These are phyloP conservation scores for Guillardia theta DNA, from an alignment of 78 protist species.

Conservation along the genomic window DNA sequence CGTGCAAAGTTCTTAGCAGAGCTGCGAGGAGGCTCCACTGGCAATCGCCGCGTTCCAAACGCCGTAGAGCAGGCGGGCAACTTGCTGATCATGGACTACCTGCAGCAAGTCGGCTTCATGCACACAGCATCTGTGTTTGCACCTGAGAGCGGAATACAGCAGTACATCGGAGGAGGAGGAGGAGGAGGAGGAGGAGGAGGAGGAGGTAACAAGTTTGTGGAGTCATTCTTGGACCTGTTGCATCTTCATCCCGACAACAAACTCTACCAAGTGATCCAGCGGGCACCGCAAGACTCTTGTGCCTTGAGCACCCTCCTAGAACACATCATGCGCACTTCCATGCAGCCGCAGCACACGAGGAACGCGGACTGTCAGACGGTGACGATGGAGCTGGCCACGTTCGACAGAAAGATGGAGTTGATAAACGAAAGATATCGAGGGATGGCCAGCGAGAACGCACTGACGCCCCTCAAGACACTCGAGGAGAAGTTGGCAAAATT, in stretches of 20 bases:
- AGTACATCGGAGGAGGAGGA: no score
- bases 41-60: neutral
- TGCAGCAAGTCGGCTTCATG: neutral
- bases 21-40: neutral
- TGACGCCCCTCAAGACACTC: neutral
- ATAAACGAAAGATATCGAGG: neutral
- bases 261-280: no score
- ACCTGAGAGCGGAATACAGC: neutral
- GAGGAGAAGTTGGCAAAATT: neutral
- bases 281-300: no score
- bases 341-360: no score
- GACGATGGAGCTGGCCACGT: no score
- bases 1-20: neutral
- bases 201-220: no score
- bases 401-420: neutral
- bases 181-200: no score
- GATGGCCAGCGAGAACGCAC: neutral
- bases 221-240: no score
- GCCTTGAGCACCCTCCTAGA: no score
- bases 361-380: no score
- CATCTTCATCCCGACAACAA: no score
- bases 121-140: slow-evolving; percentile 12
- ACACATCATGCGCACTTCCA: no score
- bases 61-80: neutral
- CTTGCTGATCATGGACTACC: neutral